Percentiles rank a stretch among this genome's conserved stretches.
Evolutionary conservation across 805 yeast genomes (phyloP).

Genomic region (Komagataella pseudopastoris): DNA sequence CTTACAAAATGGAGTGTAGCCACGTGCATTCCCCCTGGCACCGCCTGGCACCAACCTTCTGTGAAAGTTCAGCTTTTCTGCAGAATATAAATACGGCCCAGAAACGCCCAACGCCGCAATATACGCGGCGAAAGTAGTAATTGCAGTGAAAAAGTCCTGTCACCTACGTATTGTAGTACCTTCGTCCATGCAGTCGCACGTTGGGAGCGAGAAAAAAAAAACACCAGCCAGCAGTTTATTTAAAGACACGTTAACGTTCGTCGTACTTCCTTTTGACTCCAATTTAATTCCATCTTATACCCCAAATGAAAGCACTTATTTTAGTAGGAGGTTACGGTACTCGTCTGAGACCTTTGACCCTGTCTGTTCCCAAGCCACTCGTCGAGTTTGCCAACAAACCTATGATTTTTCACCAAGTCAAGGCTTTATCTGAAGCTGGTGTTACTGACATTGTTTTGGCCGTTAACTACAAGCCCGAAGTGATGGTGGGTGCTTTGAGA

Average conservation of each 20-base stretch:
- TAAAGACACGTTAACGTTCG: background rate
- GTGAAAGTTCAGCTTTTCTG: background rate
- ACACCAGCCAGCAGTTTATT: background rate
- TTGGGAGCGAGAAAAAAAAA: background rate
- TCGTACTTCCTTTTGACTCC: background rate
- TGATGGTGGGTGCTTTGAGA: conserved; percentile 90
- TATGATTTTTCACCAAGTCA: conserved; percentile 97
- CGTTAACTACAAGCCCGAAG: conserved; percentile 98
- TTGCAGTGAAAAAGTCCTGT: background rate
- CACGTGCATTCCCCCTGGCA: too few species aligned
- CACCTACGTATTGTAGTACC: background rate
- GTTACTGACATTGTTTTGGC: conserved; percentile 97
- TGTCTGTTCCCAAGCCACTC: conserved; percentile 90
- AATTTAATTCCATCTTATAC: background rate
- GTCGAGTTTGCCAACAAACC: conserved; percentile 99
- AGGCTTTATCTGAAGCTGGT: conserved; percentile 96
- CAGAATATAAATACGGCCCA: background rate
- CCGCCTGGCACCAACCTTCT: background rate
- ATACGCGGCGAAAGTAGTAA: background rate
- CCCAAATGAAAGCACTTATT: conserved; percentile 82
- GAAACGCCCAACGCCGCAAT: background rate
- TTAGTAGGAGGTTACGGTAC: conserved; percentile 99
- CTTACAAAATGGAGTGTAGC: too few species aligned
- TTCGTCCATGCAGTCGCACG: background rate
- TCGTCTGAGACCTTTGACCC: conserved; percentile 96